Conservation (phyloP, 208 protist genomes). For the Tritrichomonas musculus region DNA sequence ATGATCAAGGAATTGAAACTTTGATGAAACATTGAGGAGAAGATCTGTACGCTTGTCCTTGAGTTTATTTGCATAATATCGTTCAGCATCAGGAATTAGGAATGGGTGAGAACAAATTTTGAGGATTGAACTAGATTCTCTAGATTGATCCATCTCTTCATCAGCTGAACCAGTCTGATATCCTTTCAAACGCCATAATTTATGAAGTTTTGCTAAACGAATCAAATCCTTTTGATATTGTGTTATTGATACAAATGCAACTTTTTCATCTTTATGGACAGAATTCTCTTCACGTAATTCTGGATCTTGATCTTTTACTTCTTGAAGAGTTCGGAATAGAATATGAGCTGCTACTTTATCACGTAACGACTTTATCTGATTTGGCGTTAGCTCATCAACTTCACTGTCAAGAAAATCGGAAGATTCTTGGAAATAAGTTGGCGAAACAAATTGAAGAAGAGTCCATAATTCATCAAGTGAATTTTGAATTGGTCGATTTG, state of each 20-base stretch:
- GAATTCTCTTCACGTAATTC: neutral
- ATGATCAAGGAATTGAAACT: constrained; percentile 44
- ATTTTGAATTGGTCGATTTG: constrained; percentile 63
- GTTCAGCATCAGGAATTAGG: constrained; percentile 80
- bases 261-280: neutral
- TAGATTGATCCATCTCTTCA: neutral
- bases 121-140: constrained; percentile 47
- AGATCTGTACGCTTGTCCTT: neutral
- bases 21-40: constrained; percentile 1
- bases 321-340: neutral
- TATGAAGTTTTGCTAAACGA: neutral
- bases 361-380: neutral
- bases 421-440: constrained; percentile 56
- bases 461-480: constrained; percentile 62
- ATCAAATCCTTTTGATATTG: neutral
- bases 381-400: constrained; percentile 34
- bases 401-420: constrained; percentile 67
- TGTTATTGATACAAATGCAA: neutral
- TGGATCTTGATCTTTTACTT: no score
- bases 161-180: neutral
- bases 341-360: neutral
- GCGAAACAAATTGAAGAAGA: constrained; percentile 69
- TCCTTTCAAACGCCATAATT: neutral
- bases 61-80: constrained; percentile 40
- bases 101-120: constrained; percentile 83